Conservation (phyloP, 352 stramenopile species). For the Phytophthora macrochlamydospora region DNA sequence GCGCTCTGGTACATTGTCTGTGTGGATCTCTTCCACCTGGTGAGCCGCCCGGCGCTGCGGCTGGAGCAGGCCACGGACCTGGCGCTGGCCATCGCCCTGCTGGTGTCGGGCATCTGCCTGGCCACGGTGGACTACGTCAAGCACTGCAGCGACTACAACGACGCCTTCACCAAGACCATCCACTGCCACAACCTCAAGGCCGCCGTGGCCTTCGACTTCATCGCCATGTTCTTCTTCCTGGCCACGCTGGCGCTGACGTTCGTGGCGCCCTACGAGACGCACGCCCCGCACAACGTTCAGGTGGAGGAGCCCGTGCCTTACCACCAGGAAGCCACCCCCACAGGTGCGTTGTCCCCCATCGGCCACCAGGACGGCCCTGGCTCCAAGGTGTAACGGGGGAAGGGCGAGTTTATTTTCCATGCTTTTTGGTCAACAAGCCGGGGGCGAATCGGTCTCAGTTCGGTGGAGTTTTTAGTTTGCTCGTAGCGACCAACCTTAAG, state of each 20-base stretch:
- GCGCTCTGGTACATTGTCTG: slow-evolving; percentile 49
- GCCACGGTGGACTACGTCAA: slow-evolving; percentile 50
- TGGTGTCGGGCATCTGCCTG: slow-evolving; percentile 60
- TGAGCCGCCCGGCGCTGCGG: slow-evolving; percentile 25
- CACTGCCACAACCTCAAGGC: slow-evolving; percentile 58
- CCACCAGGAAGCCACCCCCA: slow-evolving; percentile 36
- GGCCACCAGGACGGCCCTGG: slow-evolving; percentile 22
- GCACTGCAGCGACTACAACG: slow-evolving; percentile 55
- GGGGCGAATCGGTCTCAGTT: not conserved
- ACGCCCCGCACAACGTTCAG: slow-evolving; percentile 23
- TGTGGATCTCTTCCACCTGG: slow-evolving; percentile 56
- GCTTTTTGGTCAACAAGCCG: not conserved
- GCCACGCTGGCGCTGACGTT: slow-evolving; percentile 44
- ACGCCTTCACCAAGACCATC: slow-evolving; percentile 15
- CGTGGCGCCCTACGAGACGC: slow-evolving; percentile 7
- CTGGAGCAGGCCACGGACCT: slow-evolving; percentile 44
- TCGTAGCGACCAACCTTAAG: not conserved
- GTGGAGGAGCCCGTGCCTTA: slow-evolving; percentile 42
- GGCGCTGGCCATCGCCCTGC: slow-evolving; percentile 41
- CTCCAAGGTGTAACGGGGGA: slow-evolving; percentile 30
- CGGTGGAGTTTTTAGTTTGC: not conserved
- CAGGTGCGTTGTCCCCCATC: slow-evolving; percentile 32
- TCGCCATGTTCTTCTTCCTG: slow-evolving; percentile 58
- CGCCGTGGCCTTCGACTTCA: slow-evolving; percentile 58
- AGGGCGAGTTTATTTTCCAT: not conserved